Base-by-base conservation (phyloP, 2,329 filamentous ascomycete species). In the Aureobasidium subglaciale region DNA sequence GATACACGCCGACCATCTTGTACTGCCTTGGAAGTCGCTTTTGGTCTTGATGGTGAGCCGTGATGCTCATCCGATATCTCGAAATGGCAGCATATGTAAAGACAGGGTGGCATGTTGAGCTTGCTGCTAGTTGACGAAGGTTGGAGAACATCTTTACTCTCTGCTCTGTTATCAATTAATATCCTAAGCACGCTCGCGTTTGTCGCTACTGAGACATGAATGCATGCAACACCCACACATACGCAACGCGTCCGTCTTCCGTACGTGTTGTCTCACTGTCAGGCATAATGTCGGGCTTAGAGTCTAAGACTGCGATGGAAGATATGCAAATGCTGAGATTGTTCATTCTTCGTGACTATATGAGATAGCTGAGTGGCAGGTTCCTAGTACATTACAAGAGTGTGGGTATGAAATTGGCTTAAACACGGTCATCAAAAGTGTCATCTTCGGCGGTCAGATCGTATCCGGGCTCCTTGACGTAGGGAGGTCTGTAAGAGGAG, bases 381-480 rank as follows among this genome's bases (percentile, higher is more conserved):
- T 22, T 34, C 4, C 27, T 34, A 34, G 32, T 37, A 37, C 30
- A 35, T 27, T 37, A 18, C 32, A 27, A 13, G 15, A 13, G 8
- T 4, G 16, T 49, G 15, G 27, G 32, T 41, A 30, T 15, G 16
- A n/a, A 22, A 15, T 37, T 4, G 22, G 24, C 18, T 30, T 8
- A 40, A 32, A 52, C 37, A 10, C 22, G 37, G 30, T 65, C 63
- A 34, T 65, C 64, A 41, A 62, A 41, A 15, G 37, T 57, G 42
- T 66, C 65, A 52, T 67, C 63, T 30, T 66, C 63, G 13, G 56
- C 64, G 7, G 62, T 45, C 30, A 58, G 56, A 15, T 56, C 41
- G 56, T 67, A 66, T n/a, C 60, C 59, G 10, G 60, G 63, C 18
- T 45, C 42, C n/a, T 49, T 52, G 35, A 65, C 61, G 59, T 68